Percentiles rank a stretch among this genome's conserved stretches.
Evolutionary conservation across 768 basidiomycete species (phyloP).

Genomic region (Cyclocybe aegerita): DNA sequence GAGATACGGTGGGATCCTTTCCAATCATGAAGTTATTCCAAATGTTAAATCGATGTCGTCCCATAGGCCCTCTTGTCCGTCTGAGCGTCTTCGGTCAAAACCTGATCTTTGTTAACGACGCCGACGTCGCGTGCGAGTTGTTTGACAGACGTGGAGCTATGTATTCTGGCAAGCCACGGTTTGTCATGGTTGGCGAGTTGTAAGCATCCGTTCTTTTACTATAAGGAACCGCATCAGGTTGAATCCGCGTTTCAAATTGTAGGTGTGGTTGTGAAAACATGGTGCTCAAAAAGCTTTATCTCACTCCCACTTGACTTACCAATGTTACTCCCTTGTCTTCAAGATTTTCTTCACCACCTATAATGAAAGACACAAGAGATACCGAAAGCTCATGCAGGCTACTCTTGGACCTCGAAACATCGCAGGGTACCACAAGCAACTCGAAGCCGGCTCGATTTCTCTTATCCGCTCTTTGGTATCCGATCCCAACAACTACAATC

Average conservation of each 20-base stretch:
- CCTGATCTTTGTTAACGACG: constrained; percentile 66
- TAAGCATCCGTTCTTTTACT: constrained; percentile 33
- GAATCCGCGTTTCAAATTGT: constrained; percentile 3
- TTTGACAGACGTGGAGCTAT: constrained; percentile 70
- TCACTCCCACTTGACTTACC: constrained; percentile 4
- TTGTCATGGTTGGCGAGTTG: constrained; percentile 73
- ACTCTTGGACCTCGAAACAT: constrained; percentile 57
- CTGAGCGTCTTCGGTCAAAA: constrained; percentile 65
- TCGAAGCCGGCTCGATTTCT: constrained; percentile 53
- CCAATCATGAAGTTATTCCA: too few relatives aligned
- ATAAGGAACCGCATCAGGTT: neutral
- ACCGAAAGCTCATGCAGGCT: constrained; percentile 65
- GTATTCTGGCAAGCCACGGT: constrained; percentile 71
- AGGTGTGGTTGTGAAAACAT: constrained; percentile 69
- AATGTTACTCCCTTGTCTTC: neutral
- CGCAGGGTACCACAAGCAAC: constrained; percentile 55
- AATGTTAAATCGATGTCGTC: too few relatives aligned
- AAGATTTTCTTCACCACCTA: constrained; percentile 68
- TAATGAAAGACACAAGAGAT: constrained; percentile 59
- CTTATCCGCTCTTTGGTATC: constrained; percentile 58
- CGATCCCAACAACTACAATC: constrained; percentile 34
- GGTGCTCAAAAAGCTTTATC: constrained; percentile 31
- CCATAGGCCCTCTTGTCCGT: constrained; percentile 60
- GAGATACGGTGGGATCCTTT: too few relatives aligned
- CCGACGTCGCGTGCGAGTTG: constrained; percentile 58